Conservation (phyloP, 2,329 filamentous ascomycete species). For the Xylariaceae sp. region DNA sequence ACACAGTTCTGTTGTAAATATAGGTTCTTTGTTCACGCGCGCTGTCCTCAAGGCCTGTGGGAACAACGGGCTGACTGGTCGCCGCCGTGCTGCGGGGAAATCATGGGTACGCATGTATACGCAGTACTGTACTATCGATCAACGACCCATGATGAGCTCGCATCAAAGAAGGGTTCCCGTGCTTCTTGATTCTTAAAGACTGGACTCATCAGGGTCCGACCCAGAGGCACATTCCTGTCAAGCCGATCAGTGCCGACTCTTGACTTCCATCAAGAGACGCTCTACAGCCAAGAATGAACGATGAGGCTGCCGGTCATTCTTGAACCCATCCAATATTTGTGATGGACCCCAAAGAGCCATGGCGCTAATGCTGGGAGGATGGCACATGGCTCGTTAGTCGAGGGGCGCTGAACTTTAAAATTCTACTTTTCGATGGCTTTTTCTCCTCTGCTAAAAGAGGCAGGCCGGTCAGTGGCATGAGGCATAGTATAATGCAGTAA, state of each 20-base stretch:
- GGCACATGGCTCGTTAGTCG: slow-evolving; percentile 2
- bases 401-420: background rate
- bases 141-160: too few relatives aligned
- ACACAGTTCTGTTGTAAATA: too few relatives aligned
- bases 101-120: too few relatives aligned
- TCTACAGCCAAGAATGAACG: slow-evolving; percentile 1
- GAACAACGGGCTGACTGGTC: too few relatives aligned
- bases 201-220: slow-evolving; percentile 21
- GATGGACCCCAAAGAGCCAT: slow-evolving; percentile 11
- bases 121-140: too few relatives aligned
- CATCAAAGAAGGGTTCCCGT: too few relatives aligned
- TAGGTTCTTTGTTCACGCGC: too few relatives aligned
- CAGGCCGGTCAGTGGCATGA: slow-evolving; percentile 8
- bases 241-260: slow-evolving; percentile 19
- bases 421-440: background rate
- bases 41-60: too few relatives aligned
- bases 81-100: too few relatives aligned
- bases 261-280: slow-evolving; percentile 11
- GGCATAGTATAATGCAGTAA: too few relatives aligned
- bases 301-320: slow-evolving; percentile 18
- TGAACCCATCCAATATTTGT: slow-evolving; percentile 13
- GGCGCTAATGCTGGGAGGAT: slow-evolving; percentile 5
- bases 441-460: slow-evolving; percentile 8
- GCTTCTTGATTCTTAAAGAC: too few relatives aligned
- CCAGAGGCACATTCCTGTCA: slow-evolving; percentile 19